Percentiles rank a stretch among this genome's conserved stretches.
Conservation (phyloP, 305 asterid genomes). For the Fraxinus velutina region DNA sequence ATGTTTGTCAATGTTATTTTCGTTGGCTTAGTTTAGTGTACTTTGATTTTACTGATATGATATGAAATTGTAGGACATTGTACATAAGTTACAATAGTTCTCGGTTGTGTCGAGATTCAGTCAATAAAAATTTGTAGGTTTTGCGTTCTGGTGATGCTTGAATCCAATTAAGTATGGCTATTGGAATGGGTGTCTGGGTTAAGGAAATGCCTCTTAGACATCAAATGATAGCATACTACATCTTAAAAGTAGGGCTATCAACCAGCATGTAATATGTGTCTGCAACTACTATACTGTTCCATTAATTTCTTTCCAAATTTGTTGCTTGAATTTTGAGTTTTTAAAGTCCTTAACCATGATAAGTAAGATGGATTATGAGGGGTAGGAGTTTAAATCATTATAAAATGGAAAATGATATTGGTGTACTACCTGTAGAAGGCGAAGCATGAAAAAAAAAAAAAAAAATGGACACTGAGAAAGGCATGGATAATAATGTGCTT, state of each 20-base stretch:
- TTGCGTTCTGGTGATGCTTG: neutral
- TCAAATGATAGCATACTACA: neutral
- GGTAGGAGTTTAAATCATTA: neutral
- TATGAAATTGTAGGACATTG: neutral
- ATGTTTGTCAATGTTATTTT: neutral
- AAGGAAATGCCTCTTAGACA: neutral
- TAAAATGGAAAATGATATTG: neutral
- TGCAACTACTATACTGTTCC: neutral
- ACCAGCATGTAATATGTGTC: neutral
- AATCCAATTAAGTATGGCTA: neutral
- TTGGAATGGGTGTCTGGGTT: neutral
- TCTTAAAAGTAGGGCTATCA: neutral
- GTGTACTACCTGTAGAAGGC: neutral
- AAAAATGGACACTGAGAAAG: neutral
- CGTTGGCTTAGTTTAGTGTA: conserved; percentile 6
- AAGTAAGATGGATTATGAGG: neutral
- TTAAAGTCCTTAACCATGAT: neutral
- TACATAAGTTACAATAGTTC: neutral
- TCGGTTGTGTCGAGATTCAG: neutral
- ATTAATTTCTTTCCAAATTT: neutral
- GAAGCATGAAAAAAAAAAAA: neutral
- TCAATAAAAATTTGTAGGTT: neutral
- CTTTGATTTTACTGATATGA: neutral
- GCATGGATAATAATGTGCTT: neutral
- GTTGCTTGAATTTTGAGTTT: neutral